Base-by-base conservation (phyloP, 371 early-diverging fungal genomes). In the Mucor velutinosus region DNA sequence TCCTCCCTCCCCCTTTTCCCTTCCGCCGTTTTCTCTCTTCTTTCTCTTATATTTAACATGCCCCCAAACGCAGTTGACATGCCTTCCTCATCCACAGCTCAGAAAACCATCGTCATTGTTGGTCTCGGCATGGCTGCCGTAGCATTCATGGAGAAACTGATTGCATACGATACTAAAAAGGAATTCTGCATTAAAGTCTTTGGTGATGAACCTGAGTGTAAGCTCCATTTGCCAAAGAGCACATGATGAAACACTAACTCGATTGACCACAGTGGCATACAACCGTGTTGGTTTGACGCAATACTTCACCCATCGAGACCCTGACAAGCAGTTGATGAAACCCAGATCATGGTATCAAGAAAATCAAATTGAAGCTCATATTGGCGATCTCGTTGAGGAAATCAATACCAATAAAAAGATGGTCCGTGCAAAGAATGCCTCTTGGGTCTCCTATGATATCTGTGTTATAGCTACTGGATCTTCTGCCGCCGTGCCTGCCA, bases 51-150 rank as follows among this genome's bases (percentile, higher is more conserved):
- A 21, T 30, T 32, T 35, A 68, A 35, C 17, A 72, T 65, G 65
- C 45, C 57, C 5, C 64, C 72, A 41, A 37, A 58, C 45, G 25
- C 57, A 11, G 32, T 19, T 23, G 51, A 56, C 27, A 15, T 30
- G 15, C 51, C 43, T 41, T 14, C 27, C 11, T 19, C 19, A 3
- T 32, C 60, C 15, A 25, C 57, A 55, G 27, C 27, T 23, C 67
- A 53, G 58, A 45, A 32, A 29, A 60, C 47, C 47, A 76, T 90
- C 29, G 85, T 87, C 33, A 77, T 90, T 17, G 70, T 85, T 43
- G 90, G 90, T 10, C 78, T 90, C 14, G 90, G 90, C 41, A 90
- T 90, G 90, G 87, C 88, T 39, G 90, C 83, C n/a, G 74, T 88
- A 14, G 78, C 83, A 3, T 85, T 90, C 70, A 83, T 87, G 33